These are phyloP conservation scores for Acaromyces ingoldii DNA, from an alignment of 1,284 basidiomycete species.

Conservation along the genomic window DNA sequence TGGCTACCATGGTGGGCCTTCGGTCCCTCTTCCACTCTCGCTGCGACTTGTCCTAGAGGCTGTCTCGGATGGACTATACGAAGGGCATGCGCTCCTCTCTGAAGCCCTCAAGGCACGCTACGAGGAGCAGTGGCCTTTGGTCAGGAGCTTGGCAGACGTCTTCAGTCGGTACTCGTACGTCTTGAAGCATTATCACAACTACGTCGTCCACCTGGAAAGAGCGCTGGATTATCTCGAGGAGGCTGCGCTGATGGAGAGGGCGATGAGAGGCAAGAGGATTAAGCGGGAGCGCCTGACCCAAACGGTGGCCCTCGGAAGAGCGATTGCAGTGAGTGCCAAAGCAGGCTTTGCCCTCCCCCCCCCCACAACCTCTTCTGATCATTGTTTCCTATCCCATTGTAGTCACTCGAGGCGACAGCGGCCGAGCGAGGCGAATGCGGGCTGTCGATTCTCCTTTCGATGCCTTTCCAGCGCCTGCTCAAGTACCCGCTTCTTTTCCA, in stretches of 20 bases:
- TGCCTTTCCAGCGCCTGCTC: conserved; percentile 91
- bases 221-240: conserved; percentile 41
- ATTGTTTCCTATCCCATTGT: too few species aligned
- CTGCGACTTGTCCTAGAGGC: conserved; percentile 30
- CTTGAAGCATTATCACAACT: conserved; percentile 32
- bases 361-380: neutral
- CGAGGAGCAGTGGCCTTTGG: conserved; percentile 44
- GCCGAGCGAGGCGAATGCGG: conserved; percentile 84
- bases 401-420: conserved; percentile 67
- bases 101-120: conserved; percentile 38
- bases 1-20: conserved; percentile 10
- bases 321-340: conserved; percentile 30
- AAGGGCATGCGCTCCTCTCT: conserved; percentile 30
- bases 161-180: conserved; percentile 35
- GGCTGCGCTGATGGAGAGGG: conserved; percentile 41
- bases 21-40: conserved; percentile 31
- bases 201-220: conserved; percentile 37
- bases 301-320: conserved; percentile 37
- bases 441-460: conserved; percentile 85
- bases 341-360: neutral
- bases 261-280: conserved; percentile 37
- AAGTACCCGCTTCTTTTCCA: conserved; percentile 97
- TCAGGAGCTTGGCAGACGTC: conserved; percentile 39
- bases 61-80: conserved; percentile 30
- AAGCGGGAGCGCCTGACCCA: conserved; percentile 36